Evolutionary conservation across 768 basidiomycete species (phyloP).

Genomic region (Kwoniella heveanensis): DNA sequence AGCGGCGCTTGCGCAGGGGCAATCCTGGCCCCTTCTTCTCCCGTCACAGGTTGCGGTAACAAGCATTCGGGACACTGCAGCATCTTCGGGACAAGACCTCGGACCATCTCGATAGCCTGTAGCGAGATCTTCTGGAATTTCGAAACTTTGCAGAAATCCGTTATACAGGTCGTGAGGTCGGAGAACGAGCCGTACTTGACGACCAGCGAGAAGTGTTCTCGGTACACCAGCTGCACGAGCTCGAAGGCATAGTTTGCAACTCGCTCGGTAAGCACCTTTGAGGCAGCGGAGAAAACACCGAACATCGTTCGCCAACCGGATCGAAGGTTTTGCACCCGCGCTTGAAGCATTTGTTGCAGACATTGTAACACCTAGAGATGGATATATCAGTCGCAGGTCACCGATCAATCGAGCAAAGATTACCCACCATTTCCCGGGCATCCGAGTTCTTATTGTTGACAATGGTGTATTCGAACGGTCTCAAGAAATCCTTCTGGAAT

Average conservation of each 20-base stretch:
- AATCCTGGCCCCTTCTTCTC: constrained; percentile 10
- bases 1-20: constrained; percentile 12
- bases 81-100: constrained; percentile 90
- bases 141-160: constrained; percentile 98
- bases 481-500: constrained; percentile 98
- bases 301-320: constrained; percentile 99
- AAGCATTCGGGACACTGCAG: constrained; percentile 73
- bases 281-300: constrained; percentile 94
- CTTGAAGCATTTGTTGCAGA: constrained; percentile 97
- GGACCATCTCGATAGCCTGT: constrained; percentile 93
- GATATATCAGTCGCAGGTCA: background rate
- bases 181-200: constrained; percentile 93
- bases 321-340: constrained; percentile 87
- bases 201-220: constrained; percentile 85
- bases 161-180: constrained; percentile 93
- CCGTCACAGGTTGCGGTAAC: constrained; percentile 23
- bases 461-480: constrained; percentile 98
- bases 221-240: constrained; percentile 86
- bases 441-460: constrained; percentile 93
- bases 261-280: constrained; percentile 90
- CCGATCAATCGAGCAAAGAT: background rate
- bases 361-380: constrained; percentile 82
- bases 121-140: constrained; percentile 98
- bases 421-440: constrained; percentile 84
- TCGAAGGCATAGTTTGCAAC: constrained; percentile 93